Conservation (phyloP, 805 yeast genomes). For the Kazachstania bromeliacearum region DNA sequence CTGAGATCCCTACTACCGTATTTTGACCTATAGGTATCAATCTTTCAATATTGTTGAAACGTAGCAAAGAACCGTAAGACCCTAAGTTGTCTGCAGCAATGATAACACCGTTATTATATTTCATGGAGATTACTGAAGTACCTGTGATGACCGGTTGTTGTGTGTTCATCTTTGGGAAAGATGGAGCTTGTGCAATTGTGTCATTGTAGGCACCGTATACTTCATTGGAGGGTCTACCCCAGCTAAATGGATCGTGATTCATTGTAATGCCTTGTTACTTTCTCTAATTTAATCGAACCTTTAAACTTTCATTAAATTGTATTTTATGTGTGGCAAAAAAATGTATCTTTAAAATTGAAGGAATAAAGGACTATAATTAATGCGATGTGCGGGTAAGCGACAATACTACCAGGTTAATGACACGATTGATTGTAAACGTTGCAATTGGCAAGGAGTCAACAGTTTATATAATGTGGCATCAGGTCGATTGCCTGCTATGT, state of each 20-base stretch:
- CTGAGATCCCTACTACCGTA: slow-evolving; percentile 87
- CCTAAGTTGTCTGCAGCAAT: slow-evolving; percentile 93
- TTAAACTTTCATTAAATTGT: not conserved
- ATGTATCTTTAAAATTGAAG: not conserved
- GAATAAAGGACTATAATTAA: no score
- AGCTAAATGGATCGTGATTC: slow-evolving; percentile 90
- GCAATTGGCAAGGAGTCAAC: not conserved
- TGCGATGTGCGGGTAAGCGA: no score
- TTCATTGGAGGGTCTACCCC: slow-evolving; percentile 91
- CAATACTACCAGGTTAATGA: not conserved
- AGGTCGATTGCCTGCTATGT: not conserved
- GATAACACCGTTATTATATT: slow-evolving; percentile 81
- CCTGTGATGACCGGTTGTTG: slow-evolving; percentile 95
- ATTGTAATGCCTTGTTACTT: slow-evolving; percentile 35
- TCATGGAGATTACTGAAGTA: slow-evolving; percentile 86
- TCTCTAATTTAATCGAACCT: not conserved
- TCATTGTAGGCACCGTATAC: slow-evolving; percentile 75
- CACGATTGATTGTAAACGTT: not conserved
- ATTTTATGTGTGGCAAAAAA: not conserved
- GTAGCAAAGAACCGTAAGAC: slow-evolving; percentile 85
- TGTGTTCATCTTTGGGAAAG: slow-evolving; percentile 72
- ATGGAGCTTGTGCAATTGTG: slow-evolving; percentile 57
- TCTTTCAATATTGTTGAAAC: slow-evolving; percentile 80
- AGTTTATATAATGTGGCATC: not conserved
- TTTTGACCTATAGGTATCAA: slow-evolving; percentile 73